Evolutionary conservation across 1,139 yeast genomes (phyloP), one percentile per base, ranked within the genome.

Genomic region (Arxiozyma slooffiae): DNA sequence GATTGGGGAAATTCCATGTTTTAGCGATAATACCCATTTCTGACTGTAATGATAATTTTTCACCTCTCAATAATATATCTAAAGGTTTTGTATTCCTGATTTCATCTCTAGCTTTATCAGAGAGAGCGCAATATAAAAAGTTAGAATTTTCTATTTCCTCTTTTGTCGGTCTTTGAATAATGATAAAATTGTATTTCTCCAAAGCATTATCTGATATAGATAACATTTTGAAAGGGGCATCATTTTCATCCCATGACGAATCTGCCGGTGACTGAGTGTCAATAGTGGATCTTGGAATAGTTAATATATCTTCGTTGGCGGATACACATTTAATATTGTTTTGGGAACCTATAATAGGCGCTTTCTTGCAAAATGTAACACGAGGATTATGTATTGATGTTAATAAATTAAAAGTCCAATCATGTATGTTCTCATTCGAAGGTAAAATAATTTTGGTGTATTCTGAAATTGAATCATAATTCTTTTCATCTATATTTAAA

Each of bases 221-320:
- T 2, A 80, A 44, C 7, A 77, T 73, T 54, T 75, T 65, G 57
- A 76, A 78, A 3, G 87, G 83, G 6, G 59, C 42, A 4, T 58
- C 48, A 0, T 69, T 68, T 2, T 78, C 84, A 14, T 77, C 82
- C 44, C 71, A 57, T 0, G 84, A 77, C 0, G 87, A 80, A 41
- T 77, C 80, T 7, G 70, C 64, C 1, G 79, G 58, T 5, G 70
- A 61, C 1, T 50, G 48, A 0, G 69, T 60, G 36, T 60, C 58
- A 1, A 55, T 45, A 4, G 64, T 52, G 0, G 85, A 74, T 39
- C 75, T 67, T 1, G 89, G 88, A 8, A 80, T 67, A 38, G 61
- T 54, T 37, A 67, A 62, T 1, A 71, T 59, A 53, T 70, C 72
- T 2, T 61, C 52, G 5, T 64, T 51, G 1, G 72, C 64, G 56